Evolutionary conservation across 768 basidiomycete genomes (phyloP).

Genomic region (Psilocybe cyanescens): DNA sequence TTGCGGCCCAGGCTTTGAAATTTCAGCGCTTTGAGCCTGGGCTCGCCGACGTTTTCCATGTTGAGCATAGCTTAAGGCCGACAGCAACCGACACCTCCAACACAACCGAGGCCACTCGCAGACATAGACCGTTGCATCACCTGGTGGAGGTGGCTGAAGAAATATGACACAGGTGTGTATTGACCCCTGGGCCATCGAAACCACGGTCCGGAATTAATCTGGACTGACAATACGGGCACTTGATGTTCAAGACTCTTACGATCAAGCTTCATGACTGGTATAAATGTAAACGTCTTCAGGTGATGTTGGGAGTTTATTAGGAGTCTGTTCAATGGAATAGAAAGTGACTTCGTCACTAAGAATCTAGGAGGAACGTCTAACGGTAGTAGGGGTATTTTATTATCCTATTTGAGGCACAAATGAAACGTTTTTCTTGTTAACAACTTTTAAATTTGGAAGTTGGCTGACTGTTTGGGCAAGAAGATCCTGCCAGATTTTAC

Average conservation of each 20-base stretch:
- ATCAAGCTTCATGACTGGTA: too few species aligned
- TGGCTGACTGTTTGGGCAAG: neutral
- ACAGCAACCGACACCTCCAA: neutral
- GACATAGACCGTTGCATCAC: too few species aligned
- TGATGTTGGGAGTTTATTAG: too few species aligned
- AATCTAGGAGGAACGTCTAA: neutral
- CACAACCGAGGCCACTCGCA: too few species aligned
- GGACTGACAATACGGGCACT: too few species aligned
- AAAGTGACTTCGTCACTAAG: neutral
- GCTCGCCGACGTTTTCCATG: neutral
- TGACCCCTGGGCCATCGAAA: too few species aligned
- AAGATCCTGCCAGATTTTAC: neutral
- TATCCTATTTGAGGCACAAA: constrained; percentile 8
- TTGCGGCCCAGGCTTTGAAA: neutral
- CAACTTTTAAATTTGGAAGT: neutral
- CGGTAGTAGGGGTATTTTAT: neutral
- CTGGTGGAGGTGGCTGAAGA: too few species aligned
- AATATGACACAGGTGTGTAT: too few species aligned
- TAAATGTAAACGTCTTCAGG: too few species aligned
- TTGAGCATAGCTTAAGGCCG: neutral
- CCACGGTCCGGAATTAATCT: too few species aligned
- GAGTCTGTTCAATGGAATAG: too few species aligned
- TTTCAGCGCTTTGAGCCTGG: neutral
- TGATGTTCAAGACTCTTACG: too few species aligned
- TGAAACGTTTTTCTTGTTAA: constrained; percentile 2